Evolutionary conservation across 2,329 filamentous ascomycete genomes (phyloP).

Genomic region (Incumbomyces lentus): DNA sequence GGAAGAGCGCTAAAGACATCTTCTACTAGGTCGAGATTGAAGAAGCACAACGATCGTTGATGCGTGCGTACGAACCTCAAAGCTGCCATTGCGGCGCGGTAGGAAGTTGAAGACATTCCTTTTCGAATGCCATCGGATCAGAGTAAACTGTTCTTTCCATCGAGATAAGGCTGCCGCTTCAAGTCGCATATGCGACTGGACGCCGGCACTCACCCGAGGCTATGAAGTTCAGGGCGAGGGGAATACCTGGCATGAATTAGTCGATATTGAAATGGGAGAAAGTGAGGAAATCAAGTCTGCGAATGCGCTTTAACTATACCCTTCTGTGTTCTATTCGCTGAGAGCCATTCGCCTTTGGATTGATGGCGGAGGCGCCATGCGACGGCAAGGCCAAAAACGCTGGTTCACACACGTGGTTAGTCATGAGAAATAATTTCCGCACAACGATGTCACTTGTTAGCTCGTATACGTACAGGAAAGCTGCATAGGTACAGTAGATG

Average conservation of each 20-base stretch:
- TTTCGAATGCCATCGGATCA: background rate
- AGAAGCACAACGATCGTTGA: conserved; percentile 12
- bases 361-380: conserved; percentile 51
- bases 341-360: conserved; percentile 60
- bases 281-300: background rate
- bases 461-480: conserved; percentile 55
- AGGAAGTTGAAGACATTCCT: background rate
- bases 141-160: background rate
- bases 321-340: conserved; percentile 72
- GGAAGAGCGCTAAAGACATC: background rate
- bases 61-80: conserved; percentile 23
- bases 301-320: conserved; percentile 46
- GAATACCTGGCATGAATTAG: conserved; percentile 49
- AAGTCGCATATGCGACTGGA: conserved; percentile 26
- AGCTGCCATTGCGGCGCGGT: conserved; percentile 6
- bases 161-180: conserved; percentile 48
- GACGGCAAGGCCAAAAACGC: conserved; percentile 51
- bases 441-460: conserved; percentile 12
- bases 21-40: background rate
- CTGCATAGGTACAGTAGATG: conserved; percentile 68
- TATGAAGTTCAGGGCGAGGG: conserved; percentile 79
- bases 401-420: conserved; percentile 26
- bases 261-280: background rate
- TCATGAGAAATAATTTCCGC: conserved; percentile 11
- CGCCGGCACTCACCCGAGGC: conserved; percentile 68